Evolutionary conservation across 805 yeast genomes (phyloP).

Genomic region (Nakazawaea anatomiae): DNA sequence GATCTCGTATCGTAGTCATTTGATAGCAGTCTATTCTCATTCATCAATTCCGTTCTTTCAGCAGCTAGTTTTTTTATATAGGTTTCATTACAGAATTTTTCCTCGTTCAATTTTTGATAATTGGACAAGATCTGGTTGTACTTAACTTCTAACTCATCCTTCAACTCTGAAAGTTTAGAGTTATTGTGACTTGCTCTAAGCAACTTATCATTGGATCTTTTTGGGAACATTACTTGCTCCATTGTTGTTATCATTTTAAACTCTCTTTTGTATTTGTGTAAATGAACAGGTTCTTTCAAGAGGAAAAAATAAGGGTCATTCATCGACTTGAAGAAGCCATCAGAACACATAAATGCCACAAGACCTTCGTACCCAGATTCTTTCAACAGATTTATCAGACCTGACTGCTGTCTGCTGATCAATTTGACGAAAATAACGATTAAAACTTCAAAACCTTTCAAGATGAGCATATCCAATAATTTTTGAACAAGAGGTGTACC

Average conservation of each 20-base stretch:
- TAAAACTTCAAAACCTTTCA: conserved; percentile 4
- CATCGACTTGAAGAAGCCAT: conserved; percentile 1
- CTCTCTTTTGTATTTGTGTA: conserved; percentile 6
- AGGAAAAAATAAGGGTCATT: neutral
- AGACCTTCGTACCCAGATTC: neutral
- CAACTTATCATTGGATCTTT: neutral
- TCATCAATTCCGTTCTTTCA: conserved; percentile 11
- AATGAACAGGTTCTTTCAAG: neutral
- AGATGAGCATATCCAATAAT: conserved; percentile 3
- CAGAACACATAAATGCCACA: neutral
- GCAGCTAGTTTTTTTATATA: conserved; percentile 15
- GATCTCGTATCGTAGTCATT: conserved; percentile 15
- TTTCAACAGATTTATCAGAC: neutral
- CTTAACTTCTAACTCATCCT: conserved; percentile 11
- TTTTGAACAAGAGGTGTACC: neutral
- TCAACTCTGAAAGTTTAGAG: neutral
- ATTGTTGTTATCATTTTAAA: neutral
- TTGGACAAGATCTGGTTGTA: conserved; percentile 24
- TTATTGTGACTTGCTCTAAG: neutral
- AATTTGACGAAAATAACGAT: neutral
- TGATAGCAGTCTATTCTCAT: conserved; percentile 13
- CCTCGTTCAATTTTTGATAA: conserved; percentile 27
- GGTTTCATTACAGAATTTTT: conserved; percentile 21
- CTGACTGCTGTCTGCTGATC: neutral
- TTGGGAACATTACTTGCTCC: neutral